Base-by-base conservation (phyloP, 768 basidiomycete species). In the Boletus insuetus region DNA sequence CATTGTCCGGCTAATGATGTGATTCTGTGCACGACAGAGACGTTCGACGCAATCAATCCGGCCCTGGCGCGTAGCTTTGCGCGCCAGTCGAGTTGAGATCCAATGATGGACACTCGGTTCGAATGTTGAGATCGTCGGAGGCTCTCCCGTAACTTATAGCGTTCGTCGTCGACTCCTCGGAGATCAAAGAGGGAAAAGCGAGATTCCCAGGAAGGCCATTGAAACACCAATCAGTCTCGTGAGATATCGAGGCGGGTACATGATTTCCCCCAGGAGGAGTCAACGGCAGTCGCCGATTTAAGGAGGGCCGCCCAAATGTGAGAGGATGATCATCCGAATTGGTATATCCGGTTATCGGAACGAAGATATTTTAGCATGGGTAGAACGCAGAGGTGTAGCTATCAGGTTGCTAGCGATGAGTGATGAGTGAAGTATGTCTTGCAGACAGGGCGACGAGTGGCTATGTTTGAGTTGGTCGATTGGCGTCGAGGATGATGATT, bases 81-180 rank as follows among this genome's bases (percentile, higher is more conserved):
- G 51, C 53, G 20, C 39, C 6, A 35, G 52, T 51, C 20, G 39
- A 7, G 20, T 31, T 46, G 45, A 49, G 51, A 58, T 62, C 35
- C 42, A 46, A 16, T 35, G 49, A 59, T 52, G 37, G 42, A 51
- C 32, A 43, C 38, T 49, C 46, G 17, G 48, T 41, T 49, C 39
- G 51, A 51, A 47, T 40, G 40, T 39, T 55, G 58, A 24, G 48
- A 67, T 59, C 54, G 46, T 54, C 55, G 40, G 50, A 46, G 40
- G 49, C 24, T 51, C 55, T 54, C 42, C 59, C 50, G 53, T 49
- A 35, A 45, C 35, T 58, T 39, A 56, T 39, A 20, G 37, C 38
- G 47, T 45, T 41, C 53, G 46, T 50, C 55, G 56, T 43, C 16
- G 57, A 58, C 54, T 67, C 66, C 66, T 67, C 66, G 66, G 67